A percentile compares a stretch with the other conserved stretches of the same genome.
These are phyloP conservation scores for Leucocoprinus leucothites DNA, from an alignment of 768 basidiomycete genomes.

Conservation along the genomic window DNA sequence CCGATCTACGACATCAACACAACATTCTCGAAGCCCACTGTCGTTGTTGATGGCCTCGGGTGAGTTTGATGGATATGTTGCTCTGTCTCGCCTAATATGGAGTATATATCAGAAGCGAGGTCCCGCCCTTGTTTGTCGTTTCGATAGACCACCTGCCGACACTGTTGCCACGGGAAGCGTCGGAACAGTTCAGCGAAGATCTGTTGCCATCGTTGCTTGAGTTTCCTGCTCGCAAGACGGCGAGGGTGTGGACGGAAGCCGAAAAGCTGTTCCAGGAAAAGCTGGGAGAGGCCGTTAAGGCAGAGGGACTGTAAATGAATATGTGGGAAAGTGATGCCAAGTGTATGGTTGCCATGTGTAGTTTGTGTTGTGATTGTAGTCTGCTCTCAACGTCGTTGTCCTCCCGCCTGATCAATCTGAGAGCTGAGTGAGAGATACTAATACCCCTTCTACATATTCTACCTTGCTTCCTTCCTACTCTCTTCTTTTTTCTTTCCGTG, in stretches of 20 bases:
- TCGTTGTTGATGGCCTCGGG: conserved; percentile 72
- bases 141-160: conserved; percentile 98
- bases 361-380: conserved; percentile 11
- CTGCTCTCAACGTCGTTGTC: background rate
- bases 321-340: conserved; percentile 13
- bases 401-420: background rate
- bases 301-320: conserved; percentile 22
- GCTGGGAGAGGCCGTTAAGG: conserved; percentile 38
- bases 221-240: conserved; percentile 62
- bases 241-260: conserved; percentile 86
- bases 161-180: conserved; percentile 90
- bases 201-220: conserved; percentile 83
- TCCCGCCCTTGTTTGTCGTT: conserved; percentile 76
- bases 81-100: conserved; percentile 16
- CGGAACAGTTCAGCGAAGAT: conserved; percentile 91
- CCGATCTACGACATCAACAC: conserved; percentile 95
- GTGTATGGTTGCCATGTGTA: conserved; percentile 12
- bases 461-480: conserved; percentile 22
- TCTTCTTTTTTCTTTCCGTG: conserved; percentile 33
- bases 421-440: conserved; percentile 1
- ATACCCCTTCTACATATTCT: conserved; percentile 11
- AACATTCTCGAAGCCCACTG: conserved; percentile 89
- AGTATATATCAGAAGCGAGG: conserved; percentile 34
- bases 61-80: conserved; percentile 35
- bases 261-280: conserved; percentile 75